Evolutionary conservation across 345 rosid genomes (phyloP).

Genomic region (Moricandia moricandioides): DNA sequence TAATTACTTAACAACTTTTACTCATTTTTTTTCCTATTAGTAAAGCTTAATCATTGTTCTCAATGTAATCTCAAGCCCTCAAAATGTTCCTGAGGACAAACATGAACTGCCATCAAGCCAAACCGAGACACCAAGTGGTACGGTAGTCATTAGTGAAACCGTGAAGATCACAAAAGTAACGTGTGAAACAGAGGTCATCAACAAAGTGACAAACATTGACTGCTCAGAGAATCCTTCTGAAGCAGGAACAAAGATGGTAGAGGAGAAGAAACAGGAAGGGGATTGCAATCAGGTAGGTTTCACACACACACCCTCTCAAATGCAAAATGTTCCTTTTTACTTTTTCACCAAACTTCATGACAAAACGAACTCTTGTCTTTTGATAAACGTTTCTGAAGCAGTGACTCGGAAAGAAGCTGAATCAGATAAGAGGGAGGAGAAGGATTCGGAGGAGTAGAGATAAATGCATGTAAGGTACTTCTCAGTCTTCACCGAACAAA

Average conservation of each 20-base stretch:
- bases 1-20: not conserved
- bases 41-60: not conserved
- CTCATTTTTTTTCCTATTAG: not conserved
- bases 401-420: slow-evolving; percentile 9
- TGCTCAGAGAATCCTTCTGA: slow-evolving; percentile 34
- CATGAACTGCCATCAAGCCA: slow-evolving; percentile 40
- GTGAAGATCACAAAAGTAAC: slow-evolving; percentile 49
- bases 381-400: not conserved
- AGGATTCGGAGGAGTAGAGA: slow-evolving; percentile 8
- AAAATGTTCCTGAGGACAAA: slow-evolving; percentile 41
- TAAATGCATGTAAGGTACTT: slow-evolving; percentile 26
- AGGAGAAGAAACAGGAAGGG: not conserved
- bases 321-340: not conserved
- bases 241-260: slow-evolving; percentile 22
- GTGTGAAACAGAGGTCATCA: slow-evolving; percentile 34
- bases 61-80: slow-evolving; percentile 43
- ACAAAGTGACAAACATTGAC: slow-evolving; percentile 34
- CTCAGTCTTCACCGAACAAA: not conserved
- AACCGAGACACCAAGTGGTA: slow-evolving; percentile 31
- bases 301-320: not conserved
- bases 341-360: not conserved
- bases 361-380: not conserved
- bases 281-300: slow-evolving; percentile 27
- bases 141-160: slow-evolving; percentile 46
- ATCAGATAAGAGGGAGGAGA: slow-evolving; percentile 13